phyloP scores from a whole-genome alignment of 306 rosid species.

The Hippophae gyantsensis region DNA sequence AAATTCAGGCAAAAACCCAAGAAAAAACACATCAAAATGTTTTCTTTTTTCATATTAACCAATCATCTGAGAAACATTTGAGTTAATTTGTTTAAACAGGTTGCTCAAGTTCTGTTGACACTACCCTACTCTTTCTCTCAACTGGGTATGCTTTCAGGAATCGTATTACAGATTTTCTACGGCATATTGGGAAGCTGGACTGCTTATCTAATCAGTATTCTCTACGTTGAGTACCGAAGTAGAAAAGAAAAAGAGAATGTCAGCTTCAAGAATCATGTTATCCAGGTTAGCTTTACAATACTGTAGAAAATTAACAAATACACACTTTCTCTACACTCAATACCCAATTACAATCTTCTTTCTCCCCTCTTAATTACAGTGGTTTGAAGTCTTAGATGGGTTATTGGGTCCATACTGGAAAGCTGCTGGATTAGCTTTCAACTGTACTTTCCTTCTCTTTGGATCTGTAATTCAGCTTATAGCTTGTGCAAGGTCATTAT shows the following conservation, averaged over 20 bases:
- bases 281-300: conserved; percentile 48
- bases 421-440: conserved; percentile 81
- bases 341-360: neutral
- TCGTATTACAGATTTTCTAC: conserved; percentile 68
- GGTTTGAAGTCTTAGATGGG: conserved; percentile 95
- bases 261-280: conserved; percentile 93
- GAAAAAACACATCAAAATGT: conserved; percentile 7
- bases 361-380: conserved; percentile 31
- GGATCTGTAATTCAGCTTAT: conserved; percentile 95
- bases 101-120: conserved; percentile 88
- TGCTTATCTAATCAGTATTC: conserved; percentile 84
- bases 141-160: conserved; percentile 76
- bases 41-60: neutral
- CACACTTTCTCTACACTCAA: neutral
- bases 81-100: conserved; percentile 34
- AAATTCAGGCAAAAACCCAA: neutral
- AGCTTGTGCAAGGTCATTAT: conserved; percentile 82
- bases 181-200: conserved; percentile 97
- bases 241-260: conserved; percentile 81
- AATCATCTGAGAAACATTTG: neutral
- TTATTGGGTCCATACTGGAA: conserved; percentile 90
- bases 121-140: conserved; percentile 88
- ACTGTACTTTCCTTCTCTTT: conserved; percentile 84
- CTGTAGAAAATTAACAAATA: neutral
- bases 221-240: conserved; percentile 75